Evolutionary conservation across 2,329 filamentous ascomycete species (phyloP).

Genomic region (Fusarium pseudograminearum): DNA sequence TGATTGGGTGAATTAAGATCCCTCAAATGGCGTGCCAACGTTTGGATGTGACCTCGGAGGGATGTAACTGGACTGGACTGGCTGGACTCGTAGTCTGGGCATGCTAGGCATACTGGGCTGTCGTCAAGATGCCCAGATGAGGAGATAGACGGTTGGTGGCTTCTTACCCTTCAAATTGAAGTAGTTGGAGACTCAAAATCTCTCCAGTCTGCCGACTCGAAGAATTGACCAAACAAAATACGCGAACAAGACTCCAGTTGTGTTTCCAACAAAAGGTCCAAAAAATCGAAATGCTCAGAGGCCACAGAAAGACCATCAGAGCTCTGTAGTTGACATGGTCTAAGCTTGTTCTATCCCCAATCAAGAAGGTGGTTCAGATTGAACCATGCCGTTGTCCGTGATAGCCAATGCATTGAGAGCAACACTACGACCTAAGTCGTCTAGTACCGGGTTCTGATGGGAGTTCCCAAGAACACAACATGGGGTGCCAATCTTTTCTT

Average conservation of each 20-base stretch:
- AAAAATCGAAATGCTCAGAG: slow-evolving; percentile 29
- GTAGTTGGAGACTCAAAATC: background rate
- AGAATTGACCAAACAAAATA: slow-evolving; percentile 5
- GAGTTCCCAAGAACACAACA: background rate
- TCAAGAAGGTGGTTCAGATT: slow-evolving; percentile 34
- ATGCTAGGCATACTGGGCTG: background rate
- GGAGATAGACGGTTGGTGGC: background rate
- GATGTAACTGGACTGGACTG: background rate
- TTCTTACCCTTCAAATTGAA: background rate
- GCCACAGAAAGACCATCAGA: slow-evolving; percentile 27
- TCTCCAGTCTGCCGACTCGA: background rate
- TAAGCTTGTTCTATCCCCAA: slow-evolving; percentile 18
- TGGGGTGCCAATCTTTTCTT: slow-evolving; percentile 33
- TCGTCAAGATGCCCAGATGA: background rate
- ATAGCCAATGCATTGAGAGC: slow-evolving; percentile 17
- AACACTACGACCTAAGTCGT: slow-evolving; percentile 26
- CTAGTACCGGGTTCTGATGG: slow-evolving; percentile 29
- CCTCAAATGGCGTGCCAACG: slow-evolving; percentile 37
- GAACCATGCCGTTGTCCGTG: slow-evolving; percentile 35
- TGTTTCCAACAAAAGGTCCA: slow-evolving; percentile 44
- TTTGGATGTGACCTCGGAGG: slow-evolving; percentile 24
- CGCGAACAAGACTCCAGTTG: slow-evolving; percentile 11
- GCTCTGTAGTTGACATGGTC: slow-evolving; percentile 29
- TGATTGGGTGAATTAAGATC: slow-evolving; percentile 34
- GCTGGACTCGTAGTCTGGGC: background rate